A percentile compares a stretch with the other conserved stretches of the same genome.
Evolutionary conservation across 306 rosid species (phyloP).

Genomic region (Citrullus colocynthis): DNA sequence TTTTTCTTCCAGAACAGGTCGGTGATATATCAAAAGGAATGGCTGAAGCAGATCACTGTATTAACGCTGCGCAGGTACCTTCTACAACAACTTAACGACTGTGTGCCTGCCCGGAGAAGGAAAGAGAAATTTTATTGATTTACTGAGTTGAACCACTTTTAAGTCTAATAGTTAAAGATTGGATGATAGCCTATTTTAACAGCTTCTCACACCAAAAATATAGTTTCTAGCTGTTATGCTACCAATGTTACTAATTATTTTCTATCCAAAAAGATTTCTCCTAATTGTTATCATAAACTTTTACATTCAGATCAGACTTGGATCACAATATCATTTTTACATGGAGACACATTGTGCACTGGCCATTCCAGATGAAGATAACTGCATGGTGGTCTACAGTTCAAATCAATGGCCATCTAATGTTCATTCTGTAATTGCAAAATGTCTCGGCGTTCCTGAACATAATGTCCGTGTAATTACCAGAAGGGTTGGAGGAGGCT

Average conservation of each 20-base stretch:
- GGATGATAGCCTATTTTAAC: background rate
- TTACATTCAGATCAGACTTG: conserved; percentile 58
- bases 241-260: background rate
- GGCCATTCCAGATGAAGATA: conserved; percentile 95
- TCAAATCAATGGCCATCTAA: conserved; percentile 58
- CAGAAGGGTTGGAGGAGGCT: conserved; percentile 92
- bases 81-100: background rate
- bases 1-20: conserved; percentile 41
- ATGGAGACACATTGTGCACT: conserved; percentile 94
- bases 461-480: conserved; percentile 73
- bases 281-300: background rate
- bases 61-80: conserved; percentile 60
- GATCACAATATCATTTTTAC: conserved; percentile 91
- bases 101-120: background rate
- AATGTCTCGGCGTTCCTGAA: conserved; percentile 69
- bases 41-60: conserved; percentile 75
- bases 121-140: background rate
- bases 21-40: conserved; percentile 85
- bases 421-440: conserved; percentile 43
- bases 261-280: background rate
- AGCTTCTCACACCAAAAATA: background rate
- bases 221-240: background rate
- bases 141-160: conserved; percentile 4
- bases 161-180: background rate
- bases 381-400: conserved; percentile 69